Evolutionary conservation across 331 rosid genomes (phyloP), one percentile per base, ranked within the genome.

Genomic region (Cydonia oblonga): DNA sequence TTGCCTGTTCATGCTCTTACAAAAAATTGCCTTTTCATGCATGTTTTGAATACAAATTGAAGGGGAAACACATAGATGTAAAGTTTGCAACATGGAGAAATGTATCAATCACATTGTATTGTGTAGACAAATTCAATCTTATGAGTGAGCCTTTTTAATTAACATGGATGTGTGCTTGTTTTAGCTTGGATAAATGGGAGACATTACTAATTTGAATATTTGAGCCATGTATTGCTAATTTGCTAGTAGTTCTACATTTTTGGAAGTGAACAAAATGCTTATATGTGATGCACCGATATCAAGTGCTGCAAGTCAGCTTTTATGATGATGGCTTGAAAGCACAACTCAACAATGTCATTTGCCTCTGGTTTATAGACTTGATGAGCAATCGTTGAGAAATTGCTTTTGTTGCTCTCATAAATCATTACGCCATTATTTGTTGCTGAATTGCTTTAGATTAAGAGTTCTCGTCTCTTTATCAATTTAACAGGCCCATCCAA

Each of bases 401-500:
- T 59, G 18, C 6, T n/a, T 52, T 24, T 4, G 35, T 26, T 49
- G 2, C 20, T 33, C 16, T 29, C 26, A 74, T 66, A 1, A 64
- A 33, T 24, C 7, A 12, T 16, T 23, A 64, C 14, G 10, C 54
- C 26, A 25, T 24, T 10, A n/a, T 32, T 51, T 5, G 61, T 14
- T 38, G 53, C 14, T 35, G 66, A 24, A 40, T n/a, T 75, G 75
- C 33, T 18, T 74, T 5, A 23, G 40, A 66, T 35, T 24, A 15
- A 66, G 56, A 57, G 2, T 79, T 59, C 51, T 61, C 64, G 52
- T 20, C 18, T 26, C 24, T 72, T 71, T 49, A 75, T 71, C 16
- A 80, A 71, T 23, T 35, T 5, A 66, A 85, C 87, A 93, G 98
- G 96, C 97, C 15, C 96, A 91, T 77, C 96, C 98, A 15, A 83